Conservation (phyloP, 495 filamentous ascomycete species). For the Amphirosellinia nigrospora region DNA sequence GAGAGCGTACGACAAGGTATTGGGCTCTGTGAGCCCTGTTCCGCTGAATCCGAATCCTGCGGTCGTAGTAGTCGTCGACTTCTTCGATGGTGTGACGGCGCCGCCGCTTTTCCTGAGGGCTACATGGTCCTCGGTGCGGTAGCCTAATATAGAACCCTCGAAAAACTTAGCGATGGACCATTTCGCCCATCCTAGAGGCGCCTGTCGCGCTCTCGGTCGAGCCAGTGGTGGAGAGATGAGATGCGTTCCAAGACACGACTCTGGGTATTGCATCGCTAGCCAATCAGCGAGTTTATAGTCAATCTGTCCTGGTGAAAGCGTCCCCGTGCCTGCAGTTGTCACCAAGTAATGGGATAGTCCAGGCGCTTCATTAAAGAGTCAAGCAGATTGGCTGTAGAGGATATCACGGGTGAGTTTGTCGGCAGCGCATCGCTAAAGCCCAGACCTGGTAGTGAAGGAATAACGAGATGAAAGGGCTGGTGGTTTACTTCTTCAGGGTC, state of each 20-base stretch:
- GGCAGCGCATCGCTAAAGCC: slow-evolving; percentile 69
- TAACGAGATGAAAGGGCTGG: slow-evolving; percentile 71
- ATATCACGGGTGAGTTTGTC: slow-evolving; percentile 61
- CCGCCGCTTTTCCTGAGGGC: slow-evolving; percentile 32
- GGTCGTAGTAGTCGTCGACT: slow-evolving; percentile 17
- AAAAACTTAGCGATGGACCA: slow-evolving; percentile 51
- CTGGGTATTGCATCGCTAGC: slow-evolving; percentile 57
- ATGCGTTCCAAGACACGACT: slow-evolving; percentile 66
- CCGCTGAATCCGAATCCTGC: slow-evolving; percentile 31
- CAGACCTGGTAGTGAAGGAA: slow-evolving; percentile 74
- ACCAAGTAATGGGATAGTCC: slow-evolving; percentile 70
- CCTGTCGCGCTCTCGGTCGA: slow-evolving; percentile 39
- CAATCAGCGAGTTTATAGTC: slow-evolving; percentile 64
- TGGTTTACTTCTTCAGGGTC: slow-evolving; percentile 46
- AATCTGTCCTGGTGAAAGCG: slow-evolving; percentile 46
- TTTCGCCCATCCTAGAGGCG: slow-evolving; percentile 50
- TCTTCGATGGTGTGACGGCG: slow-evolving; percentile 26
- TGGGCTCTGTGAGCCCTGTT: slow-evolving; percentile 48
- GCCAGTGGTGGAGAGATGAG: slow-evolving; percentile 57
- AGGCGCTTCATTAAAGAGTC: slow-evolving; percentile 72
- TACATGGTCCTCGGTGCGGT: slow-evolving; percentile 46
- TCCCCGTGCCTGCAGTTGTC: slow-evolving; percentile 43
- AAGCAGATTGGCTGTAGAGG: slow-evolving; percentile 62
- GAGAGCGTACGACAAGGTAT: slow-evolving; percentile 57
- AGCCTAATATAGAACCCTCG: slow-evolving; percentile 47